Evolutionary conservation across 768 basidiomycete species (phyloP).

Genomic region (Lyophyllum atratum): DNA sequence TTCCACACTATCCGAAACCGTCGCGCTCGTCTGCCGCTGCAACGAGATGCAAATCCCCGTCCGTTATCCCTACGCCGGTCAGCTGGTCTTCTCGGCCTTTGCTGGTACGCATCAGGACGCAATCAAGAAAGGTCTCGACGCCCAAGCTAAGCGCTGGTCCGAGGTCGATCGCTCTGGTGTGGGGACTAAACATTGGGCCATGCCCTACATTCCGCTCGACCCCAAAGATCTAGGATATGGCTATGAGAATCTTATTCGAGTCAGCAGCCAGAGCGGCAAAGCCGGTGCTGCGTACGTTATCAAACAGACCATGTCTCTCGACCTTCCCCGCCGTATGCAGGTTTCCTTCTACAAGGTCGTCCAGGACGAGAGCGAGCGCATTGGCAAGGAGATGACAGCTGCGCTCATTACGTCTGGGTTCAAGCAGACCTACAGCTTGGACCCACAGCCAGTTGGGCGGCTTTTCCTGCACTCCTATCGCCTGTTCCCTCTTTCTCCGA

Average conservation of each 20-base stretch:
- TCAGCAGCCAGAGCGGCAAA: slow-evolving; percentile 88
- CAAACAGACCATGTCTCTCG: slow-evolving; percentile 73
- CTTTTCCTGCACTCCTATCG: slow-evolving; percentile 66
- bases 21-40: slow-evolving; percentile 78
- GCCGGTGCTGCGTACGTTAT: slow-evolving; percentile 84
- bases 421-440: slow-evolving; percentile 63
- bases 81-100: slow-evolving; percentile 85
- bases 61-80: slow-evolving; percentile 81
- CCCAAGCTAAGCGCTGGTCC: slow-evolving; percentile 52
- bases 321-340: slow-evolving; percentile 83
- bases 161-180: slow-evolving; percentile 48
- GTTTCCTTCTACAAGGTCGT: slow-evolving; percentile 78
- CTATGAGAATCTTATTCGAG: slow-evolving; percentile 87
- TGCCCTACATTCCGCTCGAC: slow-evolving; percentile 86
- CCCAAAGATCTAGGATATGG: slow-evolving; percentile 82
- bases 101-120: slow-evolving; percentile 86
- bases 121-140: slow-evolving; percentile 86
- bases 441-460: slow-evolving; percentile 64
- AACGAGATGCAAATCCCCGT: slow-evolving; percentile 81
- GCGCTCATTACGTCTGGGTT: slow-evolving; percentile 77
- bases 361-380: slow-evolving; percentile 70
- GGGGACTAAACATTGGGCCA: slow-evolving; percentile 57
- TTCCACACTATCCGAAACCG: slow-evolving; percentile 67
- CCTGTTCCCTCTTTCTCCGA: slow-evolving; percentile 47
- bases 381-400: slow-evolving; percentile 78